Base-by-base conservation (phyloP, 805 yeast genomes). In the Deakozyma indianensis region DNA sequence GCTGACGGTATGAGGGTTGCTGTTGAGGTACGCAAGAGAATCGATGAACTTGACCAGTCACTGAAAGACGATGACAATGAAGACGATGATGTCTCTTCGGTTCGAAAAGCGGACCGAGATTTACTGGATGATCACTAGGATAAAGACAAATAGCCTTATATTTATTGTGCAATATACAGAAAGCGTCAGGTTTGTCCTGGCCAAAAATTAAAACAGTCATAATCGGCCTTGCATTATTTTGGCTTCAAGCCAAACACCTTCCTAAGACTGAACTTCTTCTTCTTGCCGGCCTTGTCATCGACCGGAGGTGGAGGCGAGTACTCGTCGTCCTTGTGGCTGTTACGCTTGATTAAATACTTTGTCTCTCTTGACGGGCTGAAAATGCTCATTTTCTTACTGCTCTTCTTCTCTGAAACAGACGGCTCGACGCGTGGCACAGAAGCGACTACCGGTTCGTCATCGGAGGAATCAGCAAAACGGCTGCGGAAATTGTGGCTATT, bases 1-100 rank as follows among this genome's bases (percentile, higher is more conserved):
- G 92, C 94, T 0, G 96, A 92, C 64, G 96, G 97, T 3, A 72
- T 85, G 58, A 76, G 90, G 47, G 94, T 90, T 14, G 97, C 97
- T 1, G 78, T 74, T 45, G 88, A 86, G 57, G 94, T 92, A 2
- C 78, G 90, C 52, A 79, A 82, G 52, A 78, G 95, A 51, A 87
- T 86, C 73, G 95, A 87, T 59, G 62, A 56, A 54, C 65, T 50
- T 35, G 69, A 67, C 43, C 47, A 44, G 24, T 47, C 50, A 22
- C 44, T 48, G 27, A 55, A 52, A 16, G 56, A 52, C 2, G 55
- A 50, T 38, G 50, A 49, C 32, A 64, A 60, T 9, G 61, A 53
- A 15, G 50, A 46, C 7, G 57, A 41, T 9, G 60, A 54, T 23
- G 61, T 56, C 15, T 24, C 50, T 23, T 44, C 50, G 2, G 65